Evolutionary conservation across 1,284 basidiomycete species (phyloP), one percentile per base, ranked within the genome.

Genomic region (Kwoniella shivajii): DNA sequence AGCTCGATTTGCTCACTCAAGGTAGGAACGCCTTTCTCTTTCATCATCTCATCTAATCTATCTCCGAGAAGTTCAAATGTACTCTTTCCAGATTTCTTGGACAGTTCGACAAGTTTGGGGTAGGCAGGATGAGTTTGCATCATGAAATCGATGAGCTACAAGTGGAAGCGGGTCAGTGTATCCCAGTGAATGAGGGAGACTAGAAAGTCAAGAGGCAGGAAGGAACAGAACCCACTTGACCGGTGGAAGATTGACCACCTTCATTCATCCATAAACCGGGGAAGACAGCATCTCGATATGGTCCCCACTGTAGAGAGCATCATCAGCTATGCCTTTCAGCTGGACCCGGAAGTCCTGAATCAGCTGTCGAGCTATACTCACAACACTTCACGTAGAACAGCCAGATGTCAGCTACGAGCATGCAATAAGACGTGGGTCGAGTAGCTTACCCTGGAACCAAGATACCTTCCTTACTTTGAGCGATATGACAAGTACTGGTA

Each of bases 241-340:
- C 96, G 0, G 95, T 99, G 0, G 93, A 95, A 18, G 92, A 96
- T 78, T 99, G 95, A 0, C 95, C 95, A 38, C 95, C 95, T 79
- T 99, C 95, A 71, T 96, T 99, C 92, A 98, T 97, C 96, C 95
- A 94, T 87, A 89, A 92, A 13, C 87, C 92, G 27, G 88, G 88
- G 80, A 98, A 96, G 26, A 95, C 84, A 16, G 78, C 78, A 61
- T 78, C 78, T 78, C 88, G 89, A 79, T 98, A 99, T 0, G 95
- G 96, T 0, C 95, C 95, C 95, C 95, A 99, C 41, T 75, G 50
- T 27, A n/a, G 34, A 29, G 16, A 27, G 6, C 46, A 14, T 29
- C 14, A 43, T 56, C 44, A 45, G 56, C 30, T n/a, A 30, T n/a
- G 10, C 48, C 30, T 51, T 22, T 11, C n/a, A 24, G 20, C 27